Percentiles rank a stretch among this genome's conserved stretches.
Evolutionary conservation across 2,329 filamentous ascomycete species (phyloP).

Genomic region (Aspergillus pseudonomiae): DNA sequence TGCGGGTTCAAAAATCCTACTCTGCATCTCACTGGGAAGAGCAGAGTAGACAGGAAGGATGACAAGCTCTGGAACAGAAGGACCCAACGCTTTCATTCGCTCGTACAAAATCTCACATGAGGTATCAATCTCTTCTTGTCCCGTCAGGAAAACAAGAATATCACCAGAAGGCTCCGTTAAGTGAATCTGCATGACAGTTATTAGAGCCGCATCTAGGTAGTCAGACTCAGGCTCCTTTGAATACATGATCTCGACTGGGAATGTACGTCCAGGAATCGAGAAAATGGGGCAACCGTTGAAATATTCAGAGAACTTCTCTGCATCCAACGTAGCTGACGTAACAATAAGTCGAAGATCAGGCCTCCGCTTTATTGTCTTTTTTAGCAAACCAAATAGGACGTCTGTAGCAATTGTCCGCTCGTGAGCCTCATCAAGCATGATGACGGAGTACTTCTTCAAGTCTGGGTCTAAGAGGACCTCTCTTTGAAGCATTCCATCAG

Average conservation of each 20-base stretch:
- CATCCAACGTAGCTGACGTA: conserved; percentile 93
- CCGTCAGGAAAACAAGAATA: conserved; percentile 94
- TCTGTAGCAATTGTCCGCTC: conserved; percentile 96
- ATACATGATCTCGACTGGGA: conserved; percentile 94
- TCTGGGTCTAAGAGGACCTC: conserved; percentile 93
- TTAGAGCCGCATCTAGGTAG: conserved; percentile 90
- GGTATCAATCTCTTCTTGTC: conserved; percentile 97
- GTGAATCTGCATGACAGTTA: conserved; percentile 98
- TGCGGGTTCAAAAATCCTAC: conserved; percentile 89
- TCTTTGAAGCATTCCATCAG: conserved; percentile 94
- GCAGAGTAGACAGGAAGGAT: conserved; percentile 96
- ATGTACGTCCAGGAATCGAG: conserved; percentile 92
- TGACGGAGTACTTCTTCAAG: conserved; percentile 86
- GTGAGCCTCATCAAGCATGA: conserved; percentile 98
- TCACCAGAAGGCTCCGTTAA: conserved; percentile 89
- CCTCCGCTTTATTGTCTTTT: conserved; percentile 85
- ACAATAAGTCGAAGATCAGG: conserved; percentile 93
- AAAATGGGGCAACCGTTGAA: conserved; percentile 97
- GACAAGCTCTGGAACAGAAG: conserved; percentile 85
- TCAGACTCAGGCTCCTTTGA: conserved; percentile 93
- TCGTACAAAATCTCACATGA: conserved; percentile 90
- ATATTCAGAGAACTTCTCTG: conserved; percentile 95
- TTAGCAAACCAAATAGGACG: conserved; percentile 89
- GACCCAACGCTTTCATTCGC: conserved; percentile 92
- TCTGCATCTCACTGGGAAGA: conserved; percentile 90